Evolutionary conservation across 306 rosid genomes (phyloP).

Genomic region (Oxytropis ochrocephala): DNA sequence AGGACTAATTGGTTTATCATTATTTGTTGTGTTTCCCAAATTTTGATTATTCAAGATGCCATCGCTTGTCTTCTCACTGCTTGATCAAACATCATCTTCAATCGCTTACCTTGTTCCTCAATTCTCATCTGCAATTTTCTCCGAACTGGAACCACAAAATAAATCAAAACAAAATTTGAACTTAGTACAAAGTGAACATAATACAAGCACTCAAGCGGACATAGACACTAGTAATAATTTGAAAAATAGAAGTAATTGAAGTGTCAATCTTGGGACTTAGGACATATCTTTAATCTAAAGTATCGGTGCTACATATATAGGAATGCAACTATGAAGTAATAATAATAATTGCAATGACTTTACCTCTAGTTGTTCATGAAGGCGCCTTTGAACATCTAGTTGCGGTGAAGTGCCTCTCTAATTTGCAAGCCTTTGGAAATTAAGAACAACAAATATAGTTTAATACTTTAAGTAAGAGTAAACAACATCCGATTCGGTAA

Average conservation of each 20-base stretch:
- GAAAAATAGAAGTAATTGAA: too few relatives aligned
- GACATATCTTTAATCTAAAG: too few relatives aligned
- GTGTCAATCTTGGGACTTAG: too few relatives aligned
- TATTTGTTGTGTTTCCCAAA: conserved; percentile 14
- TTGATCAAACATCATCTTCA: conserved; percentile 53
- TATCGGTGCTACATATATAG: too few relatives aligned
- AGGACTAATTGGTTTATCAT: conserved; percentile 12
- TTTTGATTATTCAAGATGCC: conserved; percentile 15
- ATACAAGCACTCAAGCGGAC: neutral
- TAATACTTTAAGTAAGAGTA: neutral
- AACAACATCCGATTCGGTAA: neutral
- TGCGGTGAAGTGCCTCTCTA: conserved; percentile 88
- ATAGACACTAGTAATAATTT: too few relatives aligned
- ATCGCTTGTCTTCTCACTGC: conserved; percentile 33
- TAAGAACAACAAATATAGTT: neutral
- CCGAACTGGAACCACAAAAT: conserved; percentile 32
- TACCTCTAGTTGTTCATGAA: conserved; percentile 95
- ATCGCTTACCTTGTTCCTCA: conserved; percentile 57
- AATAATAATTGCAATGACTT: neutral
- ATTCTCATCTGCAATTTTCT: conserved; percentile 38
- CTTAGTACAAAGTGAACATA: neutral
- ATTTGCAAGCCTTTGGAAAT: too few relatives aligned
- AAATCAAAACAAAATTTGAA: too few relatives aligned
- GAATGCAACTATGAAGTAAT: too few relatives aligned
- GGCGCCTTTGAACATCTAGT: conserved; percentile 80